Evolutionary conservation across 345 rosid species (phyloP), one percentile per base, ranked within the genome.

Genomic region (Toxicodendron radicans): DNA sequence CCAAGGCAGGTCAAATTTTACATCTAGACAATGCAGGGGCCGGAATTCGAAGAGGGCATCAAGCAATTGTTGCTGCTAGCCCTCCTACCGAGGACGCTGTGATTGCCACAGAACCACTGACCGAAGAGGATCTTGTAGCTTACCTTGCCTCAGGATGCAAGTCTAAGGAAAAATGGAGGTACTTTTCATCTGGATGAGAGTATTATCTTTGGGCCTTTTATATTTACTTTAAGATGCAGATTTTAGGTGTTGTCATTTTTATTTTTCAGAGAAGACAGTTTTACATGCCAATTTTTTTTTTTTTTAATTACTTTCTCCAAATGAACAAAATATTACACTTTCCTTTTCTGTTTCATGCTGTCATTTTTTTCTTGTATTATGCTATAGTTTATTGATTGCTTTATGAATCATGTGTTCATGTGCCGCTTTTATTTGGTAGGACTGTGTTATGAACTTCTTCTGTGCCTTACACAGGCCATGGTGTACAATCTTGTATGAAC

Each of bases 111-210:
- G 97, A 90, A 68, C 99, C 99, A n/a, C 82, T 95, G 48, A 93
- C 94, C 0, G 91, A 87, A 72, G 97, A 91, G 83, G 98, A 95
- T 86, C 97, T 95, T 65, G 84, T 95, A 7, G 86, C 77, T 35
- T 93, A 93, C 78, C 97, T 95, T 81, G 97, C 91, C 70, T 93
- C 99, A 65, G 99, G 99, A 33, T 95, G 99, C 86, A 95, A 95
- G 84, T 64, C 95, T 3, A 93, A 91, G 84, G 99, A 95, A 48
- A 82, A 88, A n/a, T 95, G 94, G 94, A 95, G 99, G 98, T 92
- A 73, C 64, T 3, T 10, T 70, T 72, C 71, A 17, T 48, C 18
- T 61, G 58, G 64, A 63, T 53, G n/a, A 5, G 41, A 57, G 2
- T 68, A 23, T 35, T 18, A 13, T 38, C 23, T 62, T 52, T 27